Conservation (phyloP, 257 asterid genomes). For the Penstemon davidsonii region DNA sequence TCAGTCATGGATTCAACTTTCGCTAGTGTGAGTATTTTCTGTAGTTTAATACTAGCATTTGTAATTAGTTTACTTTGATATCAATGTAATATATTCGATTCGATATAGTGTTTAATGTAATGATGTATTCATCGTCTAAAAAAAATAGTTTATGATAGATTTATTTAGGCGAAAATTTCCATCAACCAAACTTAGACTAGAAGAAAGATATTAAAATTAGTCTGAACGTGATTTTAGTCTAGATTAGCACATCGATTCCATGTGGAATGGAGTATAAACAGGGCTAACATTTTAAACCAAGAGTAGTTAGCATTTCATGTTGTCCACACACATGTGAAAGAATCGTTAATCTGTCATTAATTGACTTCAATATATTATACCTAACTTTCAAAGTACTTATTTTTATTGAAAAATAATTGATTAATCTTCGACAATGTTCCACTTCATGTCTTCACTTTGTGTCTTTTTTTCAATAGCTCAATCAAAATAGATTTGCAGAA, state of each 20-base stretch:
- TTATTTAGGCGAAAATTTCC: not conserved
- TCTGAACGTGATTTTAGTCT: slow-evolving; percentile 9
- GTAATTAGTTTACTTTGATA: too few species aligned
- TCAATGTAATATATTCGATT: too few species aligned
- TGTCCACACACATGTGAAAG: slow-evolving; percentile 3
- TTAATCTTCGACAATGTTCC: not conserved
- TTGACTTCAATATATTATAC: not conserved
- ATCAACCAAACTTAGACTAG: not conserved
- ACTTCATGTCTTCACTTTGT: not conserved
- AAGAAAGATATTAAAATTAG: not conserved
- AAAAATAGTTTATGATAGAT: not conserved
- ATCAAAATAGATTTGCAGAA: too few species aligned
- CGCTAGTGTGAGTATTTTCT: too few species aligned
- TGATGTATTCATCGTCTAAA: too few species aligned
- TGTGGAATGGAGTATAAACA: not conserved
- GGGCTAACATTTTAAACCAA: not conserved
- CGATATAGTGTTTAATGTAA: too few species aligned
- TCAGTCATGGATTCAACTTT: too few species aligned
- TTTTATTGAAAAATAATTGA: not conserved
- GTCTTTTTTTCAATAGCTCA: not conserved
- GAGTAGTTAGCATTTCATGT: not conserved
- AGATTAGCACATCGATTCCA: not conserved
- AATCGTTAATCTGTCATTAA: not conserved
- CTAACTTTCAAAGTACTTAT: not conserved
- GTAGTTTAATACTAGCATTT: too few species aligned